Conservation (phyloP, 2,329 filamentous ascomycete species). For the Dactylellina sp. region DNA sequence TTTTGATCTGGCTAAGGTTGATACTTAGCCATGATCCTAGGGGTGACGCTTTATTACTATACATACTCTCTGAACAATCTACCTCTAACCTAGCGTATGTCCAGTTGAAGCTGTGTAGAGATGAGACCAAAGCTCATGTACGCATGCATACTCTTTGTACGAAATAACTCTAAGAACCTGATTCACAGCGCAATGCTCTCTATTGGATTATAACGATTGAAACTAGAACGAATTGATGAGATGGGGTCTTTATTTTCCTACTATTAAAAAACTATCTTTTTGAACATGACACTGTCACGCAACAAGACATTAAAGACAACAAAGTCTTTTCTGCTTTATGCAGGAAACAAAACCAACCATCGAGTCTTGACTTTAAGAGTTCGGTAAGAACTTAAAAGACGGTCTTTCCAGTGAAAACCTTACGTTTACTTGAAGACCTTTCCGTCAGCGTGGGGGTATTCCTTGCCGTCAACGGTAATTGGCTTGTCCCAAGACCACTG, state of each 20-base stretch:
- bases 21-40: too few relatives aligned
- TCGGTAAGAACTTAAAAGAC: slow-evolving; percentile 9
- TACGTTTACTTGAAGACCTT: slow-evolving; percentile 96
- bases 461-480: slow-evolving; percentile 83
- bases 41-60: too few relatives aligned
- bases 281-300: not conserved
- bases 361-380: not conserved
- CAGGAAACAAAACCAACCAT: slow-evolving; percentile 3
- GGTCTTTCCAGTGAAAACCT: slow-evolving; percentile 21
- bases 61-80: too few relatives aligned
- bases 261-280: not conserved
- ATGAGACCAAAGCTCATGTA: too few relatives aligned
- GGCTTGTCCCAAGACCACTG: slow-evolving; percentile 94
- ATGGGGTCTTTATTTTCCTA: not conserved
- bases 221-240: not conserved
- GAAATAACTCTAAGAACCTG: too few relatives aligned
- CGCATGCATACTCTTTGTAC: too few relatives aligned
- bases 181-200: too few relatives aligned
- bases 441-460: slow-evolving; percentile 86
- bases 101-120: too few relatives aligned
- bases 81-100: too few relatives aligned
- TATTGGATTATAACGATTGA: too few relatives aligned
- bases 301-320: not conserved
- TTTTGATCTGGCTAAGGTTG: too few relatives aligned
- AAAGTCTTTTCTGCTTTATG: slow-evolving; percentile 6